These are phyloP conservation scores for Podaxis sp. DNA, from an alignment of 768 basidiomycete genomes.

Conservation along the genomic window DNA sequence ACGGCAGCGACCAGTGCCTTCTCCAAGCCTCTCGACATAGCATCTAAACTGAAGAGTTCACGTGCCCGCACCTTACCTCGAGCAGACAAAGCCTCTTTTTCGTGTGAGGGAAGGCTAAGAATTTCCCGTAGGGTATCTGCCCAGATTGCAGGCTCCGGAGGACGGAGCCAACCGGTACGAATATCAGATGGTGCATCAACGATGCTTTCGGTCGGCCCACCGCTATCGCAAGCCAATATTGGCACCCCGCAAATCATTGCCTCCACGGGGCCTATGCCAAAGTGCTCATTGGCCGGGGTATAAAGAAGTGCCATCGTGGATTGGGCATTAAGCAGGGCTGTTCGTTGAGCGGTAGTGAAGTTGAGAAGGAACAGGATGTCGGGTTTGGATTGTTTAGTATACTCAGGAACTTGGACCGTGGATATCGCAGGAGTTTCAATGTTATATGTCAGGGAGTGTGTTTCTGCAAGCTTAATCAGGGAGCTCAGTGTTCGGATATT, in stretches of 20 bases:
- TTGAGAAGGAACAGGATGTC: slow-evolving; percentile 89
- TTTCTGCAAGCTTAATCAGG: slow-evolving; percentile 59
- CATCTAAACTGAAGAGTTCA: slow-evolving; percentile 71
- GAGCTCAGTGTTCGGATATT: slow-evolving; percentile 67
- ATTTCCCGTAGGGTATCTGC: slow-evolving; percentile 64
- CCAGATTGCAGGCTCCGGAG: slow-evolving; percentile 67
- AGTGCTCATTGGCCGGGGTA: slow-evolving; percentile 94
- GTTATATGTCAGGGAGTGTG: slow-evolving; percentile 54
- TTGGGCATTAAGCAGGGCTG: slow-evolving; percentile 67
- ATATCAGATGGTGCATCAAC: slow-evolving; percentile 31
- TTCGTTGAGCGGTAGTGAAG: slow-evolving; percentile 82
- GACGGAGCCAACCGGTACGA: slow-evolving; percentile 77
- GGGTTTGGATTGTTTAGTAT: slow-evolving; percentile 29
- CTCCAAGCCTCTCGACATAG: slow-evolving; percentile 66
- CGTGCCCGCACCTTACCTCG: slow-evolving; percentile 63
- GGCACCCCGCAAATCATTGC: slow-evolving; percentile 92
- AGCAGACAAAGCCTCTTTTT: slow-evolving; percentile 46
- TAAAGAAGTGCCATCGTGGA: slow-evolving; percentile 80
- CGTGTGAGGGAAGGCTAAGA: slow-evolving; percentile 36
- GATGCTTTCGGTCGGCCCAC: slow-evolving; percentile 90
- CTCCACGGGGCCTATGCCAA: slow-evolving; percentile 95
- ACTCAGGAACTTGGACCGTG: slow-evolving; percentile 19
- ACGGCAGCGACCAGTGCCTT: slow-evolving; percentile 51
- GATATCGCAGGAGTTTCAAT: slow-evolving; percentile 50
- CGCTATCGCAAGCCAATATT: slow-evolving; percentile 82